These are phyloP conservation scores for Adansonia grandidieri DNA, from an alignment of 441 rosid species.

Conservation along the genomic window DNA sequence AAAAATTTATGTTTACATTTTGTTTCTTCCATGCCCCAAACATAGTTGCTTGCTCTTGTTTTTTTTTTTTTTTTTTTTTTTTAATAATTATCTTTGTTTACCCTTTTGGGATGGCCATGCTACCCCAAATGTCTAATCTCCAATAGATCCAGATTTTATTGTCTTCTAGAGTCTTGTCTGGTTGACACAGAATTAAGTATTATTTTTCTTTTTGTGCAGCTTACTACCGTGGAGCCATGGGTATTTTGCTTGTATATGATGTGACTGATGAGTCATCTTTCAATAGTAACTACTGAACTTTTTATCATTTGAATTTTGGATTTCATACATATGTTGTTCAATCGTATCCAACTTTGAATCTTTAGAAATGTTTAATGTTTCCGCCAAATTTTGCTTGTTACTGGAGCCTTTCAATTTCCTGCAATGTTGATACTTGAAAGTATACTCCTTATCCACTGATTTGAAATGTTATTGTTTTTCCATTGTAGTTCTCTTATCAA, in stretches of 20 bases:
- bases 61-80: too few relatives aligned
- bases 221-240: slow-evolving; percentile 96
- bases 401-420: slow-evolving; percentile 4
- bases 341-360: slow-evolving; percentile 25
- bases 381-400: background rate
- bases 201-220: slow-evolving; percentile 56
- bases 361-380: background rate
- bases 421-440: background rate
- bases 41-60: background rate
- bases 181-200: slow-evolving; percentile 9
- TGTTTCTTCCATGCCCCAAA: background rate
- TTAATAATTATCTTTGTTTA: background rate
- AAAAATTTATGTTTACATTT: background rate
- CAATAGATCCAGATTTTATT: background rate
- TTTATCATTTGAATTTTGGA: slow-evolving; percentile 29
- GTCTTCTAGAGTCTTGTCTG: slow-evolving; percentile 2
- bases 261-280: slow-evolving; percentile 97
- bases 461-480: slow-evolving; percentile 10
- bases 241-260: slow-evolving; percentile 92
- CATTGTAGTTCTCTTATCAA: slow-evolving; percentile 7
- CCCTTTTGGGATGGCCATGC: background rate
- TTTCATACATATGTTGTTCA: slow-evolving; percentile 22
- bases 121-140: background rate
- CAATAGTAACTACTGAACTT: slow-evolving; percentile 67
- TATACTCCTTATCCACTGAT: background rate